Base-by-base conservation (phyloP, 2,329 filamentous ascomycete species). In the Aspergillus viridinutans region DNA sequence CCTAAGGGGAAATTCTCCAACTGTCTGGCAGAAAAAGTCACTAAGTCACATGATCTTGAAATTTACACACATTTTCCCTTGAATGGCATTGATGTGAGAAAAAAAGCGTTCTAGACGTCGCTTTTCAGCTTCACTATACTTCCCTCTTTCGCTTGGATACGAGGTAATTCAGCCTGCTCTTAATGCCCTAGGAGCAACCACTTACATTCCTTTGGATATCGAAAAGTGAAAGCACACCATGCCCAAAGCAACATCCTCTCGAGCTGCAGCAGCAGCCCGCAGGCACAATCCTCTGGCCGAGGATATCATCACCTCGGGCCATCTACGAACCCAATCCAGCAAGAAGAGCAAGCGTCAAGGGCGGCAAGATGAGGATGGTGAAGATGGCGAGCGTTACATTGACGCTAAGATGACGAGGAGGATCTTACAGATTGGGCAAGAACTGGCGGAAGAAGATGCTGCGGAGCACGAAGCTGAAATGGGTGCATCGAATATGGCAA, bases 271-370 rank as follows among this genome's bases (percentile, higher is more conserved):
- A 81, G 64, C 67, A 57, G 81, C 81, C 59, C 85, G 88, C 69
- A 86, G 90, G 63, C 93, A 97, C 77, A 95, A 95, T 66, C 92
- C 93, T 43, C 88, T 99, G 58, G 89, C 93, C 67, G 90, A 96
- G 70, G 94, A 97, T 68, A 82, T 97, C 70, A 76, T 88, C 65
- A 81, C 90, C 64, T 83, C 87, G 57, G 82, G 87, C 59, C 79
- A 87, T 63, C 73, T 93, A 68, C 85, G 92, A 78, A 86, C 86
- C 72, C 87, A 92, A 81, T 81, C 85, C 29, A 86, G 86, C 64
- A 81, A 81, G 68, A 90, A 90, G 78, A 82, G 82, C 65, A 88
- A 86, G 74, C 79, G 81, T 62, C 89, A 86, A 74, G 83, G 80
- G 54, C 71, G 72, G 51, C 69, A 75, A 40, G 74, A 81, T 52